Conservation (phyloP, 257 asterid genomes). For the Nicotiana tomentosiformis region DNA sequence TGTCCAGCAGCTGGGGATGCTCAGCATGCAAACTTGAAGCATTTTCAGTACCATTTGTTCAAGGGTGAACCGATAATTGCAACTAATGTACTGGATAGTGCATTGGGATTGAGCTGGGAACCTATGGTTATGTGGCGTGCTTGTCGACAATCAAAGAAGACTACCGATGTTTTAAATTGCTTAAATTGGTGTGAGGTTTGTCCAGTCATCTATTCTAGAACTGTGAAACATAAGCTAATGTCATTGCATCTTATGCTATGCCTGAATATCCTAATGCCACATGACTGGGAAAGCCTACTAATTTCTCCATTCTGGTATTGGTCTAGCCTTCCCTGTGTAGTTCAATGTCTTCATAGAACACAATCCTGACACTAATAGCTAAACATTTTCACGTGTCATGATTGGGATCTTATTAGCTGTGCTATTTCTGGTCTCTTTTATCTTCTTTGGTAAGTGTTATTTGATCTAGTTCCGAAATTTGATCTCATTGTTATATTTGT, state of each 20-base stretch:
- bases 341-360: neutral
- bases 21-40: constrained; percentile 43
- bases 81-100: constrained; percentile 62
- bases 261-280: neutral
- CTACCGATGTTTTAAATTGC: constrained; percentile 65
- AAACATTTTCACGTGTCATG: neutral
- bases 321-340: neutral
- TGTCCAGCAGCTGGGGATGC: constrained; percentile 62
- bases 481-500: neutral
- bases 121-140: constrained; percentile 99
- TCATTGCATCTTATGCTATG: neutral
- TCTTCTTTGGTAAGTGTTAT: neutral
- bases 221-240: neutral
- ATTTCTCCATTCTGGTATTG: neutral
- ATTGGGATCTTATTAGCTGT: neutral
- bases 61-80: constrained; percentile 89
- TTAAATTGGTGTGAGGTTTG: constrained; percentile 57
- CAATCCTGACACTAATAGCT: neutral
- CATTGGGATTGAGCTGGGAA: constrained; percentile 93
- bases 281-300: neutral
- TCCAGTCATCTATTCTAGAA: neutral
- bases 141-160: constrained; percentile 48
- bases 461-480: neutral
- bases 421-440: neutral
- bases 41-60: constrained; percentile 73